A percentile compares a stretch with the other conserved stretches of the same genome.
Evolutionary conservation across 164 flowering plant species (phyloP).

Genomic region (Pachysandra terminalis): DNA sequence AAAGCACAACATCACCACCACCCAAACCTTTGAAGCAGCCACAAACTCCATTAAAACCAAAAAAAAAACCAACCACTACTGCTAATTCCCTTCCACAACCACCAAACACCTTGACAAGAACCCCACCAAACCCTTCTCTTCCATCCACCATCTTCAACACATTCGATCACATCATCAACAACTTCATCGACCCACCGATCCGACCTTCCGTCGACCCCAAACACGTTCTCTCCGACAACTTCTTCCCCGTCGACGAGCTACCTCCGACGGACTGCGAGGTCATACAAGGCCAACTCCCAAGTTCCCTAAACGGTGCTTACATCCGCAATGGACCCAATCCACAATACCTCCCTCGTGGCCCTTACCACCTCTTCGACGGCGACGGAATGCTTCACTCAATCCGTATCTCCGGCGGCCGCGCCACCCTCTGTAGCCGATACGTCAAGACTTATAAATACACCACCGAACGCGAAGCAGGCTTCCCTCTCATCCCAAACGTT

Average conservation of each 20-base stretch:
- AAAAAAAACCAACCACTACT: not conserved
- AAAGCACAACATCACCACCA: not conserved
- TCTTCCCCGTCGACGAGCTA: constrained; percentile 69
- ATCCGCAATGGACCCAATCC: constrained; percentile 22
- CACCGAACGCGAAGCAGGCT: constrained; percentile 30
- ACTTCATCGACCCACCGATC: constrained; percentile 44
- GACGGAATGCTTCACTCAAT: constrained; percentile 71
- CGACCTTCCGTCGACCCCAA: constrained; percentile 43
- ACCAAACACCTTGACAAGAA: not conserved
- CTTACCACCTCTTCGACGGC: constrained; percentile 64
- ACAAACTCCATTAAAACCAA: not conserved
- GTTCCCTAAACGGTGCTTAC: constrained; percentile 53
- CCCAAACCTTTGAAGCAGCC: not conserved
- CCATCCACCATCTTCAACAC: constrained; percentile 26
- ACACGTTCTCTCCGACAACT: constrained; percentile 43
- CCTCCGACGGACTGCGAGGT: constrained; percentile 51
- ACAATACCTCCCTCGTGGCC: constrained; percentile 55
- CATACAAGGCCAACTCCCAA: constrained; percentile 39
- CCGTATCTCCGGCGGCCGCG: constrained; percentile 36
- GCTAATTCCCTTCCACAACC: not conserved
- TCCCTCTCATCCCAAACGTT: constrained; percentile 35
- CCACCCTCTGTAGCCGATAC: constrained; percentile 54
- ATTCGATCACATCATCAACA: constrained; percentile 45
- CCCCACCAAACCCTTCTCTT: constrained; percentile 15
- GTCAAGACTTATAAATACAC: constrained; percentile 50